A percentile compares a stretch with the other conserved stretches of the same genome.
Conservation (phyloP, 768 basidiomycete genomes). For the Suillus fuscotomentosus region DNA sequence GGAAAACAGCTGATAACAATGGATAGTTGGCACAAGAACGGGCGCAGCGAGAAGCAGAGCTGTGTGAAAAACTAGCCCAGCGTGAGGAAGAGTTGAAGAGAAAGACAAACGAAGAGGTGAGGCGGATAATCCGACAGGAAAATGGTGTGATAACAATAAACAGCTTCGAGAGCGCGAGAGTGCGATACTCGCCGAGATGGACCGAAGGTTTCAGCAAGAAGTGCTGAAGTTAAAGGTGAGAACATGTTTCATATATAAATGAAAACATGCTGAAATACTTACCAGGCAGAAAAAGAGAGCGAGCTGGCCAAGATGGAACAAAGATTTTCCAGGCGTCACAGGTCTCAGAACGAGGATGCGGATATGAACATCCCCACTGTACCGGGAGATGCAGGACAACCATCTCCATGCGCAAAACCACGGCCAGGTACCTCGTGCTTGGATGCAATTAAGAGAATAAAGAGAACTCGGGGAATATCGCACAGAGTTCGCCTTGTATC, state of each 20-base stretch:
- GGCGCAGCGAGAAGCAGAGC: background rate
- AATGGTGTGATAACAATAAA: background rate
- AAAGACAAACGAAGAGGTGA: background rate
- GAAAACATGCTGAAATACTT: background rate
- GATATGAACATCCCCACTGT: background rate
- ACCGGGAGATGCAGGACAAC: background rate
- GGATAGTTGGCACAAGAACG: too few species aligned
- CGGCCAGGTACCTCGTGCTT: background rate
- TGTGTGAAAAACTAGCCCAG: background rate
- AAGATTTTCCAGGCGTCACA: background rate
- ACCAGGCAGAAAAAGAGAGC: background rate
- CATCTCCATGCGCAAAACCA: background rate
- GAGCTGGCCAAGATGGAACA: background rate
- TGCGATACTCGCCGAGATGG: background rate
- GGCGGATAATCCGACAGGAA: too few species aligned
- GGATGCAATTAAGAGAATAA: slow-evolving; percentile 8
- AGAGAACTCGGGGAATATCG: slow-evolving; percentile 2
- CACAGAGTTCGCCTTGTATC: background rate
- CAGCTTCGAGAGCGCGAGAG: background rate
- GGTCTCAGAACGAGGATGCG: background rate
- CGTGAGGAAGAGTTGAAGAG: background rate
- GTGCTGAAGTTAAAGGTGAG: background rate
- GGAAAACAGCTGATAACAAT: too few species aligned
- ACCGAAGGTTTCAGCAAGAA: background rate
- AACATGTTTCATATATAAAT: background rate